These are phyloP conservation scores for Aspergillus heteromorphus DNA, from an alignment of 495 filamentous ascomycete genomes.

Conservation along the genomic window DNA sequence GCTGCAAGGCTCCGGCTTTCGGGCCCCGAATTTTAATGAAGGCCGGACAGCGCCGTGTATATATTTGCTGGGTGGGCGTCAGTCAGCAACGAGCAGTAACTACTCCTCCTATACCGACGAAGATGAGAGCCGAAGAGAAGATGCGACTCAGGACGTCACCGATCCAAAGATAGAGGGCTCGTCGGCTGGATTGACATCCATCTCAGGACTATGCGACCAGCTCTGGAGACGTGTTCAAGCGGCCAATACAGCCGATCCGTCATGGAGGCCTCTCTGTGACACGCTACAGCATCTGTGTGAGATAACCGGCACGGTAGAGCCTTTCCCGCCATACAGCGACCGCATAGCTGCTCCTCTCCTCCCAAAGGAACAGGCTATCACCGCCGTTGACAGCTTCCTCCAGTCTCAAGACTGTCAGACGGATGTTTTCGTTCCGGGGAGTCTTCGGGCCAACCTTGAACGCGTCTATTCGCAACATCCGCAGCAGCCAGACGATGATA, in stretches of 20 bases:
- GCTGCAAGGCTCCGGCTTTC: neutral
- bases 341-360: neutral
- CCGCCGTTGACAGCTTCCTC: neutral
- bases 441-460: slow-evolving; percentile 1
- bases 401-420: neutral
- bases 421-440: neutral
- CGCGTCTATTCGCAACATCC: neutral
- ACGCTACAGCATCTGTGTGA: slow-evolving; percentile 2
- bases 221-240: neutral
- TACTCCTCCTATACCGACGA: neutral
- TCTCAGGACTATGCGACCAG: neutral
- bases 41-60: neutral
- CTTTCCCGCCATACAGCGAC: slow-evolving; percentile 1
- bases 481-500: neutral
- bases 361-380: neutral
- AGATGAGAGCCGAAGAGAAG: neutral
- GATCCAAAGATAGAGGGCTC: neutral
- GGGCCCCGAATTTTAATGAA: neutral
- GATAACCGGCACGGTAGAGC: neutral
- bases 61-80: neutral
- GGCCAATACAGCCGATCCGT: neutral
- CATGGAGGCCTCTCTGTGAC: neutral
- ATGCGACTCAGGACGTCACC: neutral
- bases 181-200: neutral
- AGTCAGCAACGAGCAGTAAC: neutral